Conservation (phyloP, 495 filamentous ascomycete species). For the Copromyces sp. region DNA sequence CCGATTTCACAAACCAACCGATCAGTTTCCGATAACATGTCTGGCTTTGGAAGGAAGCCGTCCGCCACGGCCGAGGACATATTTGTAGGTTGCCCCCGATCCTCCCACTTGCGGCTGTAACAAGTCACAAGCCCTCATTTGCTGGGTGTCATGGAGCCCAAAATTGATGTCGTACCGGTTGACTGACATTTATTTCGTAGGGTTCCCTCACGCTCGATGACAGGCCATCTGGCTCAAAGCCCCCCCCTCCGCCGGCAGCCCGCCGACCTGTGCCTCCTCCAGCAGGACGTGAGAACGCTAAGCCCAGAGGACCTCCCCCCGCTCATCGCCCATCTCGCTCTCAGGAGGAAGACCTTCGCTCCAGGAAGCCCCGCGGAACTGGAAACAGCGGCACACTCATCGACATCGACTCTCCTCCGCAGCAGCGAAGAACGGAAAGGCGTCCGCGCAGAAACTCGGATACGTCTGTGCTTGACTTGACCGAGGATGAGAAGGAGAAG, state of each 20-base stretch:
- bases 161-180: background rate
- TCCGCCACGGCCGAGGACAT: constrained; percentile 66
- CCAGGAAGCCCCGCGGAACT: constrained; percentile 29
- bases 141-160: background rate
- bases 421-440: constrained; percentile 32
- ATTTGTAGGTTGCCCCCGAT: constrained; percentile 60
- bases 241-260: constrained; percentile 29
- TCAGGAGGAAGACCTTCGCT: constrained; percentile 48
- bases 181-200: constrained; percentile 21
- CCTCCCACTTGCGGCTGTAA: background rate
- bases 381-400: constrained; percentile 21
- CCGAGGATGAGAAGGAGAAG: constrained; percentile 70
- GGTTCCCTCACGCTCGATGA: constrained; percentile 42
- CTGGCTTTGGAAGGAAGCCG: constrained; percentile 42
- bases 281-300: constrained; percentile 40
- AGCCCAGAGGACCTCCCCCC: constrained; percentile 33
- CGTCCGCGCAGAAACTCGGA: constrained; percentile 85
- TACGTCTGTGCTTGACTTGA: constrained; percentile 72
- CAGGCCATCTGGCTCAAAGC: constrained; percentile 16
- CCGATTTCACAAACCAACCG: constrained; percentile 32
- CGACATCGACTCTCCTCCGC: constrained; percentile 24
- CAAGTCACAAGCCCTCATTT: background rate
- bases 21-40: constrained; percentile 42
- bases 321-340: constrained; percentile 51
- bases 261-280: constrained; percentile 28